Evolutionary conservation across 2,329 filamentous ascomycete genomes (phyloP).

Genomic region (Beauveria rudraprayagi): DNA sequence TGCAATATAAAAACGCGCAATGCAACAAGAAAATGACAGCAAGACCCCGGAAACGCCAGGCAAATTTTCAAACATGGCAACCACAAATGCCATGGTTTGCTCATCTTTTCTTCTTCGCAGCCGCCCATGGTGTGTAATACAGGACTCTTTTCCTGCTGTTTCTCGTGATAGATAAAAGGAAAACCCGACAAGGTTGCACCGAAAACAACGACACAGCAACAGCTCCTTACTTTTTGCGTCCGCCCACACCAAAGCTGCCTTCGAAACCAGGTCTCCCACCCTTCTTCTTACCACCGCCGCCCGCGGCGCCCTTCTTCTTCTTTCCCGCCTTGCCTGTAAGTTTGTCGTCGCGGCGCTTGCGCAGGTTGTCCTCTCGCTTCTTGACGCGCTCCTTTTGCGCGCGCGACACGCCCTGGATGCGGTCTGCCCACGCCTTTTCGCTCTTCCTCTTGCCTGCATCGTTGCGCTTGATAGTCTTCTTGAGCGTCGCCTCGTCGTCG

Average conservation of each 20-base stretch:
- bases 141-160: background rate
- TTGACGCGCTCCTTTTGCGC: conserved; percentile 70
- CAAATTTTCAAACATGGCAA: conserved; percentile 1
- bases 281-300: conserved; percentile 32
- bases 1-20: background rate
- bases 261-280: conserved; percentile 59
- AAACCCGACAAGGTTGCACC: too few relatives aligned
- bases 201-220: background rate
- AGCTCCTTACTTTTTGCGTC: conserved; percentile 31
- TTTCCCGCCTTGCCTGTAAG: conserved; percentile 48
- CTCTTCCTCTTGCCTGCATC: conserved; percentile 86
- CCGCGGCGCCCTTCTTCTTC: conserved; percentile 39
- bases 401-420: conserved; percentile 63
- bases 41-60: conserved; percentile 3
- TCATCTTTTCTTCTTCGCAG: background rate
- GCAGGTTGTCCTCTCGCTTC: conserved; percentile 74
- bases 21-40: background rate
- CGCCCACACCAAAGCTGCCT: conserved; percentile 53
- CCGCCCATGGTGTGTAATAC: background rate
- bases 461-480: conserved; percentile 92
- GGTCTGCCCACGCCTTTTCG: conserved; percentile 76
- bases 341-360: conserved; percentile 68
- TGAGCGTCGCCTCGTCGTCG: conserved; percentile 78
- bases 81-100: background rate
- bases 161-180: background rate